Conservation (phyloP, 1,284 basidiomycete genomes). For the Rhodotorula sp. region DNA sequence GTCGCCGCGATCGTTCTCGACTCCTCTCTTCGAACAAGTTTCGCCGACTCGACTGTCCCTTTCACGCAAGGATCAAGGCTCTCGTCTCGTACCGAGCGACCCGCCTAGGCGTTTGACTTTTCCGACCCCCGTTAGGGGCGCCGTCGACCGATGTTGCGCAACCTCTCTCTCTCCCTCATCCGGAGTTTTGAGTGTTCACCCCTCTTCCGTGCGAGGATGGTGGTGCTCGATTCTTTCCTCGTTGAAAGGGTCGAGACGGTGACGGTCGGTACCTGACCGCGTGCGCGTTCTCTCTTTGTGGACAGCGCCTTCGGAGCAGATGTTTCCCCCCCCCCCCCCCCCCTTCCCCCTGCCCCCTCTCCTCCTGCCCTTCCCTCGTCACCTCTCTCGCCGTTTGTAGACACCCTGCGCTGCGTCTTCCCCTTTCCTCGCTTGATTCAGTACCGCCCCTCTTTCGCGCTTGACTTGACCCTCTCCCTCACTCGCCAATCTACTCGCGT, state of each 20-base stretch:
- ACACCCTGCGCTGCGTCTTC: no score
- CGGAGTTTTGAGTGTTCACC: not conserved
- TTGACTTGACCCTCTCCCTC: no score
- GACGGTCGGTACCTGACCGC: conserved; percentile 5
- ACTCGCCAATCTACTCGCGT: no score
- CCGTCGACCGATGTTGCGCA: conserved; percentile 4
- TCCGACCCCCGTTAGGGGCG: conserved; percentile 12
- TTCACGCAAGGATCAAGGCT: no score
- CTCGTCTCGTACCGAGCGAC: no score
- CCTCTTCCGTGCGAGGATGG: no score
- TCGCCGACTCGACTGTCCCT: no score
- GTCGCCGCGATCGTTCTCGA: no score
- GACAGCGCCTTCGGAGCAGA: conserved; percentile 8
- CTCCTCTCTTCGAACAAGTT: no score
- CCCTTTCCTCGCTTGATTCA: no score
- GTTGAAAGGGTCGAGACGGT: not conserved
- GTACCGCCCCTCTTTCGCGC: no score
- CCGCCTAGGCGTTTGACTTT: not conserved
- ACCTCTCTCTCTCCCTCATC: not conserved
- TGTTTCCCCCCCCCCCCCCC: not conserved
- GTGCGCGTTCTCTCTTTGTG: conserved; percentile 3
- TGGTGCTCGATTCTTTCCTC: not conserved
- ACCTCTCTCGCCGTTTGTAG: not conserved
- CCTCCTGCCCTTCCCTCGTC: not conserved
- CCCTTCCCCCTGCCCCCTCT: not conserved